phyloP scores from a whole-genome alignment of 2,329 filamentous ascomycete species.

The Aspergillus sp. region DNA sequence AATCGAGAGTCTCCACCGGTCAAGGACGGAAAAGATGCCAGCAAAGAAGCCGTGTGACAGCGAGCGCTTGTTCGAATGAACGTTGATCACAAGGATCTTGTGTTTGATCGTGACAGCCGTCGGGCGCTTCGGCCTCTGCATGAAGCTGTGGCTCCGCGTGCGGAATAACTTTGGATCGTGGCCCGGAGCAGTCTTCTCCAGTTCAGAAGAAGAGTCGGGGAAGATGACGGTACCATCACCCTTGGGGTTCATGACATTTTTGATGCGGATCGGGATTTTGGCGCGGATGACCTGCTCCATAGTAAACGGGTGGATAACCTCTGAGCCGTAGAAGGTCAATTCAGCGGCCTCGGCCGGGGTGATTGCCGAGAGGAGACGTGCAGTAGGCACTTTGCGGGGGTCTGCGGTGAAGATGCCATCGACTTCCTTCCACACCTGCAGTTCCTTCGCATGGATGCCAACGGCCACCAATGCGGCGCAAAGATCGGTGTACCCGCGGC shows the following conservation, averaged over 20 bases:
- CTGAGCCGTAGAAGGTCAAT: constrained; percentile 88
- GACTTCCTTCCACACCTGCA: constrained; percentile 99
- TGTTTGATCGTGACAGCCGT: constrained; percentile 97
- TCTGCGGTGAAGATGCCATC: constrained; percentile 91
- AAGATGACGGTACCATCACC: constrained; percentile 65
- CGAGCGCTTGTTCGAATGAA: constrained; percentile 95
- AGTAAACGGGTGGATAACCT: constrained; percentile 97
- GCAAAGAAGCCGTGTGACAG: constrained; percentile 96
- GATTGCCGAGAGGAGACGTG: constrained; percentile 81
- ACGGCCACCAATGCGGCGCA: constrained; percentile 91
- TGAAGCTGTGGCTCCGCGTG: constrained; percentile 45
- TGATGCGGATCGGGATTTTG: constrained; percentile 65
- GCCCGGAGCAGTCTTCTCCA: constrained; percentile 51
- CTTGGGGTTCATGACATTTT: constrained; percentile 67
- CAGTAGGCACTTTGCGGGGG: constrained; percentile 85
- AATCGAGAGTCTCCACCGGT: constrained; percentile 82
- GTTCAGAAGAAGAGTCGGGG: constrained; percentile 63
- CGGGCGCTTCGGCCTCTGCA: constrained; percentile 66
- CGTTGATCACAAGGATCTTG: constrained; percentile 94
- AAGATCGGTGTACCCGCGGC: constrained; percentile 93
- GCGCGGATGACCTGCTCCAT: constrained; percentile 85
- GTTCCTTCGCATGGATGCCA: constrained; percentile 77
- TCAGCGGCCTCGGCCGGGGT: constrained; percentile 94
- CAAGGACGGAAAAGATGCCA: constrained; percentile 86
- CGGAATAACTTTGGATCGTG: constrained; percentile 56